Evolutionary conservation across 371 early-diverging fungal species (phyloP), one percentile per base, ranked within the genome.

Genomic region (Fennellomyces sp.): DNA sequence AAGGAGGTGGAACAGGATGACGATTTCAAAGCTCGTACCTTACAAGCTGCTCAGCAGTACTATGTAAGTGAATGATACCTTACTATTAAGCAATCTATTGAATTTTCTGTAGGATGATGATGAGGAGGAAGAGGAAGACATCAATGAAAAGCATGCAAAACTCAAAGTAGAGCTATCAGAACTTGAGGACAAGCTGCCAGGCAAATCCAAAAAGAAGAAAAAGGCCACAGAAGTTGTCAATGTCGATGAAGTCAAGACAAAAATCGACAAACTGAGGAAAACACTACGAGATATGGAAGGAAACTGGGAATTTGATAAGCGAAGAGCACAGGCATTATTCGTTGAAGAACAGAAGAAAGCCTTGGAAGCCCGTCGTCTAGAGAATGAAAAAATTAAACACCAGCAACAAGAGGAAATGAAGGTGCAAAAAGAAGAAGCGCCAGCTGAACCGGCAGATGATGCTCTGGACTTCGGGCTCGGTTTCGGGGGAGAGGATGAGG

Each of bases 271-370:
- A 8, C 21, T 86, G n/a, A 81, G 88, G 17, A 69, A 76, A 27
- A 64, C 58, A 2, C 30, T 85, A 39, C 65, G 63, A 12, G 75
- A 75, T 23, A 54, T 82, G 17, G 85, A 85, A 50, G 64, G 67
- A 17, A 80, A 81, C 52, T 78, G 80, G 72, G 78, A 78, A 15
- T 85, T 73, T 52, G 73, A 80, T 60, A 73, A 73, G 35, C 65
- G 56, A 35, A 55, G 69, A 54, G 75, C 82, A 11, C 66, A 81
- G 8, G 60, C 65, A 1, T 31, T 75, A 31, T 68, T 72, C 38
- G 23, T 48, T 6, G 49, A 67, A 19, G 58, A 68, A 17, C 62
- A 71, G n/a, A 58, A 61, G 39, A 17, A 63, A 19, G 61, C 68
- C 2, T 62, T 61, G 0, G 70, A 77, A 55, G 70, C 77, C 48